A percentile compares a stretch with the other conserved stretches of the same genome.
Conservation (phyloP, 2,329 filamentous ascomycete species). For the Ophiostoma australiae region DNA sequence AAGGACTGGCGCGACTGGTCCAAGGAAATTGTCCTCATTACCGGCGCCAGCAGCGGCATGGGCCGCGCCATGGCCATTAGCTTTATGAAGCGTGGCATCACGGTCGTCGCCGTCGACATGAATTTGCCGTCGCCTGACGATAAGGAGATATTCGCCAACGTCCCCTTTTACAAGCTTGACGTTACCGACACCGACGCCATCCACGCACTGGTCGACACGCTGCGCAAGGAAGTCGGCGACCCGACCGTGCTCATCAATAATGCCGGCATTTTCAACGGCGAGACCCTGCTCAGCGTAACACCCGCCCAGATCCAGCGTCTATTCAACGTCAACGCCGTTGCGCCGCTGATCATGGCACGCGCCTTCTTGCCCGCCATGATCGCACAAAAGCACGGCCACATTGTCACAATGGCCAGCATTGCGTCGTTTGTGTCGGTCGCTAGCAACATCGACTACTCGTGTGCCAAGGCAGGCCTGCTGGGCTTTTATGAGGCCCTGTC, state of each 20-base stretch:
- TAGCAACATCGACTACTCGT: slow-evolving; percentile 56
- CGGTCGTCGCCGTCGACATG: slow-evolving; percentile 59
- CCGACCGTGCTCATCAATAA: slow-evolving; percentile 70
- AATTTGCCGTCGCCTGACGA: slow-evolving; percentile 57
- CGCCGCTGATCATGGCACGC: slow-evolving; percentile 57
- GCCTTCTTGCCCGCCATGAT: slow-evolving; percentile 65
- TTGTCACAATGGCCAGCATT: slow-evolving; percentile 64
- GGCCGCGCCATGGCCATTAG: slow-evolving; percentile 60
- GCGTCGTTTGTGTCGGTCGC: slow-evolving; percentile 58
- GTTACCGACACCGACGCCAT: slow-evolving; percentile 15
- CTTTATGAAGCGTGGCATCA: slow-evolving; percentile 60
- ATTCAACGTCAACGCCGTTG: slow-evolving; percentile 60
- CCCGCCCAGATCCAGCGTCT: slow-evolving; percentile 53
- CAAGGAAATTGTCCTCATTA: slow-evolving; percentile 59
- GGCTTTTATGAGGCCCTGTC: slow-evolving; percentile 63
- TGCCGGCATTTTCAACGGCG: slow-evolving; percentile 58
- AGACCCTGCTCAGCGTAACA: slow-evolving; percentile 51
- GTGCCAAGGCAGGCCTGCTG: slow-evolving; percentile 61
- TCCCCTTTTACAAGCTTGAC: slow-evolving; percentile 1
- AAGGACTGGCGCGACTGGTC: slow-evolving; percentile 17
- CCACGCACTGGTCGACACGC: neutral
- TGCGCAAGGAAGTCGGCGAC: neutral
- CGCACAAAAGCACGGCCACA: slow-evolving; percentile 61
- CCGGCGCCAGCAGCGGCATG: slow-evolving; percentile 70
- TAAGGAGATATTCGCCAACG: neutral